Conservation (phyloP, 768 basidiomycete species). For the Fistulinella prunicolor region DNA sequence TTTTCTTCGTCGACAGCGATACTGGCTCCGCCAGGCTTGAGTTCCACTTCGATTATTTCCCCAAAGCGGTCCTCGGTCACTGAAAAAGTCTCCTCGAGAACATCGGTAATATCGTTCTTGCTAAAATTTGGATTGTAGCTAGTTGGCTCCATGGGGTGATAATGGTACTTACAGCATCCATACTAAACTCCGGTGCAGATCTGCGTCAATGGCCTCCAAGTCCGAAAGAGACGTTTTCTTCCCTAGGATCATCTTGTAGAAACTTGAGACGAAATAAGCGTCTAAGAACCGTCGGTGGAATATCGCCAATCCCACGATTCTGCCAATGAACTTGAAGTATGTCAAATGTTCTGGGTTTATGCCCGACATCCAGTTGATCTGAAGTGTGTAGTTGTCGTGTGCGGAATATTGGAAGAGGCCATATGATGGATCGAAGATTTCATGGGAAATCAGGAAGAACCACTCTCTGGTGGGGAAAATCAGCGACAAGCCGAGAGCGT, state of each 20-base stretch:
- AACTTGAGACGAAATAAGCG: slow-evolving; percentile 74
- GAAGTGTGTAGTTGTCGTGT: slow-evolving; percentile 77
- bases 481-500: not conserved
- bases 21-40: slow-evolving; percentile 59
- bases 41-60: slow-evolving; percentile 63
- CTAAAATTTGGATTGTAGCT: slow-evolving; percentile 32
- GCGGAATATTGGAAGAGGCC: slow-evolving; percentile 81
- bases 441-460: slow-evolving; percentile 83
- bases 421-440: slow-evolving; percentile 80
- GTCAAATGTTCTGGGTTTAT: slow-evolving; percentile 76
- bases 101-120: slow-evolving; percentile 72
- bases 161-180: slow-evolving; percentile 66
- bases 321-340: slow-evolving; percentile 82
- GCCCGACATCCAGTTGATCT: slow-evolving; percentile 74
- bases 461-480: slow-evolving; percentile 54
- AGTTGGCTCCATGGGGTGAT: not conserved
- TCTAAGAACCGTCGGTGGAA: slow-evolving; percentile 80
- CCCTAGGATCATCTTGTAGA: slow-evolving; percentile 75
- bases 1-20: slow-evolving; percentile 69
- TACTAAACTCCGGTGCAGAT: slow-evolving; percentile 62
- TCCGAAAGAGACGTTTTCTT: slow-evolving; percentile 61
- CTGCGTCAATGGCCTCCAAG: slow-evolving; percentile 67
- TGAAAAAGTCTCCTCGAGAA: slow-evolving; percentile 71
- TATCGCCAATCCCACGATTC: slow-evolving; percentile 68
- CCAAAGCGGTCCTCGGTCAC: slow-evolving; percentile 74